A percentile compares a stretch with the other conserved stretches of the same genome.
phyloP scores from a whole-genome alignment of 1,139 yeast genomes.

The Debaryomyces coudertii region DNA sequence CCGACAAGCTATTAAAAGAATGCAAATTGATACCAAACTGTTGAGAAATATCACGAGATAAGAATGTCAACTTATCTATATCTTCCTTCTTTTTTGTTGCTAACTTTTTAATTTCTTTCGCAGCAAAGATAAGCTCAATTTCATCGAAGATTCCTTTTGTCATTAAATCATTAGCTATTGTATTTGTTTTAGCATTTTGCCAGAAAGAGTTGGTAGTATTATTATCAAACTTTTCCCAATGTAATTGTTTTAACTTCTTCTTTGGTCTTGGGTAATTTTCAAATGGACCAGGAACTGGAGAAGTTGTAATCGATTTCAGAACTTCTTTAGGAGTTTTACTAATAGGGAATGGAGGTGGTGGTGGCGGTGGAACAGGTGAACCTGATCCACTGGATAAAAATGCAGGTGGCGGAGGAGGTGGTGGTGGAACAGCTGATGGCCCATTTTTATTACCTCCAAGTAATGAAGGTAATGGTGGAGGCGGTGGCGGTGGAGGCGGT shows the following conservation, averaged over 20 bases:
- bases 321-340: constrained; percentile 15
- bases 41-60: constrained; percentile 73
- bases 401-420: constrained; percentile 30
- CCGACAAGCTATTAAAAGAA: constrained; percentile 54
- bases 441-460: constrained; percentile 24
- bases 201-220: constrained; percentile 67
- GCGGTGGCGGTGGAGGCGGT: constrained; percentile 27
- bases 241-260: constrained; percentile 76
- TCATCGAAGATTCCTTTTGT: constrained; percentile 76
- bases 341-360: constrained; percentile 21
- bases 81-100: constrained; percentile 53
- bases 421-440: constrained; percentile 27
- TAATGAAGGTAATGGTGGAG: constrained; percentile 43
- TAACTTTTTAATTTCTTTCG: constrained; percentile 67
- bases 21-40: constrained; percentile 81
- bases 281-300: constrained; percentile 37
- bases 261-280: constrained; percentile 74
- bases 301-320: constrained; percentile 23
- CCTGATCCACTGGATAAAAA: constrained; percentile 14
- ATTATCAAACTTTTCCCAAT: constrained; percentile 78
- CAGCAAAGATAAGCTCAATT: constrained; percentile 76
- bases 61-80: constrained; percentile 57
- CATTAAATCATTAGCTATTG: constrained; percentile 61
- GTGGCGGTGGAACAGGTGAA: constrained; percentile 25
- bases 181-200: constrained; percentile 42